phyloP scores from a whole-genome alignment of 2,329 filamentous ascomycete genomes.

The Thielaviopsis punctulata region DNA sequence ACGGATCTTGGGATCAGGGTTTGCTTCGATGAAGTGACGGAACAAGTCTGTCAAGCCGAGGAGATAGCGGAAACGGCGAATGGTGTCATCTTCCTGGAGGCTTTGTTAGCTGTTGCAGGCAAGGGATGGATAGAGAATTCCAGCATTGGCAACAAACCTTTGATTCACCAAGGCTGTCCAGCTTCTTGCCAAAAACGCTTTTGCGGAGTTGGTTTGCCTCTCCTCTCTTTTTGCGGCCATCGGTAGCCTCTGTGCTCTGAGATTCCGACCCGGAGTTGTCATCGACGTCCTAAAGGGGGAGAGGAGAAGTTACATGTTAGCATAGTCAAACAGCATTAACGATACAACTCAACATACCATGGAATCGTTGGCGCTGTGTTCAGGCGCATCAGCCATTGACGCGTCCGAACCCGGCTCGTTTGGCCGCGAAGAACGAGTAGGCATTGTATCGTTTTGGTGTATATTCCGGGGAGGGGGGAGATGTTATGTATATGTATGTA shows the following conservation, averaged over 20 bases:
- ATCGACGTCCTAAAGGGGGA: conserved; percentile 36
- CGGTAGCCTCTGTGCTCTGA: conserved; percentile 56
- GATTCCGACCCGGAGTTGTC: conserved; percentile 58
- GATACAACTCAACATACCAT: conserved; percentile 1
- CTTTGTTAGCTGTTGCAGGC: conserved; percentile 2
- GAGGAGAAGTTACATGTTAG: not conserved
- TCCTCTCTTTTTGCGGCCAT: conserved; percentile 69
- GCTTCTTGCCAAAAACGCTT: conserved; percentile 88
- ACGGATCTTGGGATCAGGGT: conserved; percentile 85
- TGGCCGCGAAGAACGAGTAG: conserved; percentile 34
- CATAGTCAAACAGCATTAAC: not conserved
- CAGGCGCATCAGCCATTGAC: conserved; percentile 45
- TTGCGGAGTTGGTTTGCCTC: conserved; percentile 81
- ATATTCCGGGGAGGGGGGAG: conserved; percentile 13
- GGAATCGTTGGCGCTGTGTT: conserved; percentile 19
- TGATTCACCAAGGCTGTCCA: conserved; percentile 76
- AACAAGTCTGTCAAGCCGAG: conserved; percentile 91
- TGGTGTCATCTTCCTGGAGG: conserved; percentile 74
- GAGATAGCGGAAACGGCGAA: conserved; percentile 85
- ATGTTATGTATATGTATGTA: conserved; percentile 29
- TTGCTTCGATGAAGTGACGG: conserved; percentile 96
- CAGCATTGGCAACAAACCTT: conserved; percentile 42
- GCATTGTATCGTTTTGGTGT: conserved; percentile 25
- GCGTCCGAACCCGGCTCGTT: conserved; percentile 40
- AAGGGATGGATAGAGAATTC: conserved; percentile 6